A percentile compares a stretch with the other conserved stretches of the same genome.
phyloP scores from a whole-genome alignment of 177 flowering plant genomes.

The Vitis hybrid region DNA sequence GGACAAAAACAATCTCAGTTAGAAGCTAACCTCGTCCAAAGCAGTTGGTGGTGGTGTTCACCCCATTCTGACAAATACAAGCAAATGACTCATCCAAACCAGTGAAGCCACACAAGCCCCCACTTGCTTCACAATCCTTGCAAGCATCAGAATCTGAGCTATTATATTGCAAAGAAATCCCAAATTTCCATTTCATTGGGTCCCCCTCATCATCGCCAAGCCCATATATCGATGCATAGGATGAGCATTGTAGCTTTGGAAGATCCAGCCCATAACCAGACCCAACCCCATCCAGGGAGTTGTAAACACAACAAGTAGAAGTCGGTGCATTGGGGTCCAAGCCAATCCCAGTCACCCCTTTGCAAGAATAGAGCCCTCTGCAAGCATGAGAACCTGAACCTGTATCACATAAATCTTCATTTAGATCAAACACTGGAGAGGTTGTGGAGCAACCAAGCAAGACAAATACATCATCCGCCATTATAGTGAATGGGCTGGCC shows the following conservation, averaged over 20 bases:
- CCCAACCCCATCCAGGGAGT: slow-evolving; percentile 29
- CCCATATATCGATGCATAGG: slow-evolving; percentile 53
- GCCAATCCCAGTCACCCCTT: slow-evolving; percentile 58
- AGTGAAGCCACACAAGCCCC: slow-evolving; percentile 56
- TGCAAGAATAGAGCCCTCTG: slow-evolving; percentile 61
- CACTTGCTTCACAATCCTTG: slow-evolving; percentile 51
- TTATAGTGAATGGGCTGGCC: slow-evolving; percentile 40
- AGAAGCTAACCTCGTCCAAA: slow-evolving; percentile 51
- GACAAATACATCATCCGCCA: slow-evolving; percentile 36
- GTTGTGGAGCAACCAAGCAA: slow-evolving; percentile 65
- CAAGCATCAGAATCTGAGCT: slow-evolving; percentile 37
- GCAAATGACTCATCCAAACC: slow-evolving; percentile 39
- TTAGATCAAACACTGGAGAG: slow-evolving; percentile 53
- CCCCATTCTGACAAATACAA: slow-evolving; percentile 52
- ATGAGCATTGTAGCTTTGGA: slow-evolving; percentile 72
- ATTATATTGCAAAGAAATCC: slow-evolving; percentile 52
- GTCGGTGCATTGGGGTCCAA: slow-evolving; percentile 44
- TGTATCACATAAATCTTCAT: slow-evolving; percentile 41
- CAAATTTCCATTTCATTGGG: slow-evolving; percentile 59
- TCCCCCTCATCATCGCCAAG: slow-evolving; percentile 54
- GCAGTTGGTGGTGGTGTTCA: slow-evolving; percentile 53
- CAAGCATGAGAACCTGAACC: slow-evolving; percentile 58
- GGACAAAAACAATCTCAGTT: not conserved
- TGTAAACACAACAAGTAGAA: slow-evolving; percentile 65
- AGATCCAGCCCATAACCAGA: slow-evolving; percentile 45